A percentile compares a stretch with the other conserved stretches of the same genome.
Conservation (phyloP, 805 yeast species). For the Lachancea thermotolerans region DNA sequence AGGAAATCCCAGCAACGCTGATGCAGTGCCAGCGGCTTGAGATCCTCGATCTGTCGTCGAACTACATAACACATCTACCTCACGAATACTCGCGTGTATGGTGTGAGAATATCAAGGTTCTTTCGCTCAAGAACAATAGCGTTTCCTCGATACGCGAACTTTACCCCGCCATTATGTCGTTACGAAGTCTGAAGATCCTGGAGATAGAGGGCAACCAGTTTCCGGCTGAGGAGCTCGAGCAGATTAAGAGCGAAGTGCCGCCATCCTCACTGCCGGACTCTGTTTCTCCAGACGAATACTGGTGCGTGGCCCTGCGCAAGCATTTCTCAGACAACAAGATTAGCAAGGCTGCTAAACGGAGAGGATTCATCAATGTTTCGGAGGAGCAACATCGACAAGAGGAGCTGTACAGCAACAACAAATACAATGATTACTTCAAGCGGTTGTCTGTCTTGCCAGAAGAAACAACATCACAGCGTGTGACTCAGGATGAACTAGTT, state of each 20-base stretch:
- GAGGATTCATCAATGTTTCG: slow-evolving; percentile 51
- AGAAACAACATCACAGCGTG: slow-evolving; percentile 20
- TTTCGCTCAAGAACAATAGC: slow-evolving; percentile 56
- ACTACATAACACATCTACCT: slow-evolving; percentile 46
- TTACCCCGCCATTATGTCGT: slow-evolving; percentile 45
- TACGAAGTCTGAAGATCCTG: slow-evolving; percentile 47
- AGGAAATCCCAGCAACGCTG: slow-evolving; percentile 45
- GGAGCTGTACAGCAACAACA: slow-evolving; percentile 31
- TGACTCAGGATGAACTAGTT: slow-evolving; percentile 29
- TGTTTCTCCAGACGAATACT: slow-evolving; percentile 35
- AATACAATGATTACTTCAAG: slow-evolving; percentile 57
- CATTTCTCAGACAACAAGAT: slow-evolving; percentile 19
- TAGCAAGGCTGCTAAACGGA: slow-evolving; percentile 64
- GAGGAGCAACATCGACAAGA: slow-evolving; percentile 8
- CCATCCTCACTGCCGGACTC: slow-evolving; percentile 34
- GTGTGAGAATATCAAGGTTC: slow-evolving; percentile 41
- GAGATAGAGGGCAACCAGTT: slow-evolving; percentile 51
- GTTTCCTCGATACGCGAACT: slow-evolving; percentile 40
- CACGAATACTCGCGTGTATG: slow-evolving; percentile 34
- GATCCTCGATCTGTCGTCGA: slow-evolving; percentile 58
- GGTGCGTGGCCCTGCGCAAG: slow-evolving; percentile 28
- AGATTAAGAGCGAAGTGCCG: slow-evolving; percentile 33
- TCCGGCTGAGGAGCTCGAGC: slow-evolving; percentile 48
- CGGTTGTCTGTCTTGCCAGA: slow-evolving; percentile 62
- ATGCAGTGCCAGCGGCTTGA: slow-evolving; percentile 41